Evolutionary conservation across 129 eudicot species (phyloP).

Genomic region (Solidago caesia): DNA sequence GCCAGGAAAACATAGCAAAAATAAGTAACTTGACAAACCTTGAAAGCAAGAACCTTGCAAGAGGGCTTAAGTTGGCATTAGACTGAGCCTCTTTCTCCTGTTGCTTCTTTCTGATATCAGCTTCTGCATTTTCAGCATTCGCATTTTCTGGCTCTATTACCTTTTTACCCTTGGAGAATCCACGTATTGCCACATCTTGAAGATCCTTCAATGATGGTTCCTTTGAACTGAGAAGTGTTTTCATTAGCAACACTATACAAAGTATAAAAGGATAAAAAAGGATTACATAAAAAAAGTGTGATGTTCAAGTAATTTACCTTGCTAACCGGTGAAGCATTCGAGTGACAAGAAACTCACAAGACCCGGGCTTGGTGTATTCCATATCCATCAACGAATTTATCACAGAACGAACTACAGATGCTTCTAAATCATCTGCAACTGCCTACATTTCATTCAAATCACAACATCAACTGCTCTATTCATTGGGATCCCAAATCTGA

Average conservation of each 20-base stretch:
- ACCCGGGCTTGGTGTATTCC: slow-evolving; percentile 78
- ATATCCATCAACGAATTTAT: slow-evolving; percentile 64
- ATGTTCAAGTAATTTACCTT: slow-evolving; percentile 43
- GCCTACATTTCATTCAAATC: slow-evolving; percentile 45
- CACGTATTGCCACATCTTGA: slow-evolving; percentile 65
- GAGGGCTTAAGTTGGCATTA: slow-evolving; percentile 69
- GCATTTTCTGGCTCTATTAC: slow-evolving; percentile 39
- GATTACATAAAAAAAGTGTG: neutral
- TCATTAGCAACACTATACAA: neutral
- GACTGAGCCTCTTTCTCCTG: slow-evolving; percentile 58
- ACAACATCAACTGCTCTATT: neutral
- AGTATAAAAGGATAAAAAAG: neutral
- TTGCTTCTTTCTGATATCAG: slow-evolving; percentile 66
- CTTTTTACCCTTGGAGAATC: slow-evolving; percentile 57
- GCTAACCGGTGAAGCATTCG: slow-evolving; percentile 86
- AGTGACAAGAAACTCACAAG: slow-evolving; percentile 65
- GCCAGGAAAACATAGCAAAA: neutral
- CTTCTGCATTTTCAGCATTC: slow-evolving; percentile 50
- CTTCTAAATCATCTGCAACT: slow-evolving; percentile 62
- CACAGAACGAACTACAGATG: slow-evolving; percentile 56
- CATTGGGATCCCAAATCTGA: neutral
- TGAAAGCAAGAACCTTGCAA: slow-evolving; percentile 82
- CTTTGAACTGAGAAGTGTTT: slow-evolving; percentile 52
- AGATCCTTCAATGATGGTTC: slow-evolving; percentile 71
- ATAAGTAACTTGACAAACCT: slow-evolving; percentile 53